Conservation (phyloP, 805 yeast genomes). For the Metschnikowia chrysomelidarum region DNA sequence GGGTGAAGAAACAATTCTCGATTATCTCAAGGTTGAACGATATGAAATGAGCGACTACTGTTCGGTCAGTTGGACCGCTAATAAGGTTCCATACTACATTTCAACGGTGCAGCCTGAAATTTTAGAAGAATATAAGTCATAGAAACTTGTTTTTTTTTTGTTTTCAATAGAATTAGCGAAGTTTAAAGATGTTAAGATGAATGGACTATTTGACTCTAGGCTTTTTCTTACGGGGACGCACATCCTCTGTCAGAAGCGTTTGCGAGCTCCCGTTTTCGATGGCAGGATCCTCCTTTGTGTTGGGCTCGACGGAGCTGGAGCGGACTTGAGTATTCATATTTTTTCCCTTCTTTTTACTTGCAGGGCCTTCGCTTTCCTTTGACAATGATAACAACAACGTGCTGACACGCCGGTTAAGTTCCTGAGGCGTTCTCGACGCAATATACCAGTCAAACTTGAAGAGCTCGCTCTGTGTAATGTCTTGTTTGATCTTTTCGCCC, state of each 20-base stretch:
- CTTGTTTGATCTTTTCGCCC: constrained; percentile 64
- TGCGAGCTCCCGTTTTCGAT: constrained; percentile 6
- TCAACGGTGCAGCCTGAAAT: constrained; percentile 57
- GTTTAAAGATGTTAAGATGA: too few relatives aligned
- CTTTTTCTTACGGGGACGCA: too few relatives aligned
- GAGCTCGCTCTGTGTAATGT: constrained; percentile 54
- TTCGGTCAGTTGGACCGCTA: constrained; percentile 89
- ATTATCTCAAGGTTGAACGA: constrained; percentile 60
- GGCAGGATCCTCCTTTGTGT: constrained; percentile 18
- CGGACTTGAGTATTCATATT: constrained; percentile 24
- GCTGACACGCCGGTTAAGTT: constrained; percentile 64
- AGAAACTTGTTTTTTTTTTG: too few relatives aligned
- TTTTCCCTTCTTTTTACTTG: constrained; percentile 47
- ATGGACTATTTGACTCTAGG: too few relatives aligned
- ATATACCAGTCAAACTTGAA: constrained; percentile 76
- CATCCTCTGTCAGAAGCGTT: too few relatives aligned
- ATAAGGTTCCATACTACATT: constrained; percentile 75
- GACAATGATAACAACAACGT: constrained; percentile 67
- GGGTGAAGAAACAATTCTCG: constrained; percentile 55
- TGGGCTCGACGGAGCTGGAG: constrained; percentile 39
- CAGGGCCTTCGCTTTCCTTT: constrained; percentile 59
- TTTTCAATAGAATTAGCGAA: too few relatives aligned
- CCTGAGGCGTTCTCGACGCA: constrained; percentile 68
- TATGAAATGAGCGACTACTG: constrained; percentile 59
- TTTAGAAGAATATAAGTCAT: constrained; percentile 28